phyloP scores from a whole-genome alignment of 768 basidiomycete genomes.

The Xanthoconium purpureum region DNA sequence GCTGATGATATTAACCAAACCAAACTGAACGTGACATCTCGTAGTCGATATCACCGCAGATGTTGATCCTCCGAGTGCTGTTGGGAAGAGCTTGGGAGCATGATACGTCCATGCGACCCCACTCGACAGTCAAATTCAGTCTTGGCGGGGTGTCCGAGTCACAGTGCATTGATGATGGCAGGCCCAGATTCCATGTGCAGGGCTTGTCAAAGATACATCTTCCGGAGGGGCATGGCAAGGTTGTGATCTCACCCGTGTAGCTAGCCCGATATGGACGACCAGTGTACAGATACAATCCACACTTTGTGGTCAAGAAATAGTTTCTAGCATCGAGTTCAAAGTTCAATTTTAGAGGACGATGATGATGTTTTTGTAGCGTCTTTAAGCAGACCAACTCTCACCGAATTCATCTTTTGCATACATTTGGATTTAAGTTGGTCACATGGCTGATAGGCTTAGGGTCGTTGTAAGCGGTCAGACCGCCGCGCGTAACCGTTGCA shows the following conservation, averaged over 20 bases:
- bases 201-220: neutral
- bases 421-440: no score
- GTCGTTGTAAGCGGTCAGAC: no score
- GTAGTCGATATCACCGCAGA: constrained; percentile 29
- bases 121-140: constrained; percentile 14
- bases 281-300: neutral
- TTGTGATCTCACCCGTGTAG: neutral
- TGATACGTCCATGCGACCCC: neutral
- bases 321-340: no score
- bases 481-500: no score
- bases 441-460: no score
- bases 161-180: neutral
- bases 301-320: neutral
- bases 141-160: neutral
- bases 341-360: no score
- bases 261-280: neutral
- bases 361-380: no score
- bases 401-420: no score
- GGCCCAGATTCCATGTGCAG: neutral
- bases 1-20: no score
- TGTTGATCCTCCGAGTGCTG: constrained; percentile 26
- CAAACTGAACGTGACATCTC: neutral
- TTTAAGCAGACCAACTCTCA: no score
- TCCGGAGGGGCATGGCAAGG: neutral
- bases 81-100: constrained; percentile 11